phyloP scores from a whole-genome alignment of 768 basidiomycete genomes.

The Trametes cubensis region DNA sequence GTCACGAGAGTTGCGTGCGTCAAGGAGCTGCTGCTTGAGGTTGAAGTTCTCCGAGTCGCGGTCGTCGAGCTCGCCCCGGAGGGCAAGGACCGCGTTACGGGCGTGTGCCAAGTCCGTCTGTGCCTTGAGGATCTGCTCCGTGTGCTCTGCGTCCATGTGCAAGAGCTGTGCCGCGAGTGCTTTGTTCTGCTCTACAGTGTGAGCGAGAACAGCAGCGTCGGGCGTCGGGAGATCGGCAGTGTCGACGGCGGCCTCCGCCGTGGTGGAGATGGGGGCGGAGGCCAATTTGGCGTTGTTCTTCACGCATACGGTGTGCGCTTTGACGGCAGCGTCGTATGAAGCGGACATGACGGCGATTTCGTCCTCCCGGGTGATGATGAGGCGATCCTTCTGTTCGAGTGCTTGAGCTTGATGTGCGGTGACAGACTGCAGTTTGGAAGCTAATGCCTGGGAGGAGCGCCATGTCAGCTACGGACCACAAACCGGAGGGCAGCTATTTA shows the following conservation, averaged over 20 bases:
- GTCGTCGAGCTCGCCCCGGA: neutral
- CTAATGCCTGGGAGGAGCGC: neutral
- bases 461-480: neutral
- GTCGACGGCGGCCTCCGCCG: neutral
- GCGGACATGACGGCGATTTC: neutral
- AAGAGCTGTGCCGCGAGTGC: neutral
- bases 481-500: neutral
- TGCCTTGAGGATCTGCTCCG: neutral
- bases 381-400: neutral
- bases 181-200: neutral
- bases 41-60: neutral
- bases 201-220: neutral
- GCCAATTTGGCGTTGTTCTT: neutral
- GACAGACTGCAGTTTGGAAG: neutral
- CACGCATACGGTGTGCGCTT: neutral
- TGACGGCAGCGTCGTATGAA: neutral
- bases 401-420: neutral
- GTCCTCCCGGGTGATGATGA: neutral
- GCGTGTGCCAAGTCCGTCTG: neutral
- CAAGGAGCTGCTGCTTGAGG: neutral
- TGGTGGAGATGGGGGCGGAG: neutral
- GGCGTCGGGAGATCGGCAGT: neutral
- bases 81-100: neutral
- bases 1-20: neutral
- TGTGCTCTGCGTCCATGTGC: conserved; percentile 1